A percentile compares a stretch with the other conserved stretches of the same genome.
Evolutionary conservation across 2,329 filamentous ascomycete genomes (phyloP).

Genomic region (Akanthomyces dipterigenus): DNA sequence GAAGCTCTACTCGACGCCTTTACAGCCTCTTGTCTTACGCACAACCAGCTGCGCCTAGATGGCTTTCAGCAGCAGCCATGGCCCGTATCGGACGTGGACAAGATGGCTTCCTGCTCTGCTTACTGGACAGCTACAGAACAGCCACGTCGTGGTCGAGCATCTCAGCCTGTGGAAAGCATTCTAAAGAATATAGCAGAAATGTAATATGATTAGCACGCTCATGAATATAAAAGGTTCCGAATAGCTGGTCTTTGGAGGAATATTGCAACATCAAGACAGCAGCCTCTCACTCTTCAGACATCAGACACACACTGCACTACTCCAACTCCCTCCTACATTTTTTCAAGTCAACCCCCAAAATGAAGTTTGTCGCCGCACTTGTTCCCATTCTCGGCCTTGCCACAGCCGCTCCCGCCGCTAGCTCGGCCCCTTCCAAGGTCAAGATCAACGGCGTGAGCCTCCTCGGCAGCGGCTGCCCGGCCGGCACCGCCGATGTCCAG

Average conservation of each 20-base stretch:
- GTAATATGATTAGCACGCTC: not conserved
- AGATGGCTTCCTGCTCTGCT: not conserved
- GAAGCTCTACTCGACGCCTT: not conserved
- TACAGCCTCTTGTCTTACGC: conserved; percentile 6
- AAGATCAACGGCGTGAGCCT: conserved; percentile 18
- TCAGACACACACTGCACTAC: not conserved
- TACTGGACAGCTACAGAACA: not conserved
- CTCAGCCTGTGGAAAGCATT: not conserved
- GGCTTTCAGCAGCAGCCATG: conserved; percentile 6
- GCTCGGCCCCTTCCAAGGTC: conserved; percentile 12
- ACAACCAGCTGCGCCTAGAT: not conserved
- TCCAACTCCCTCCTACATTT: not conserved
- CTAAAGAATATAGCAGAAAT: not conserved
- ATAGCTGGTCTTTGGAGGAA: not conserved
- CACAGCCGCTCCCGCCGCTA: not conserved
- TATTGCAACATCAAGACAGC: not conserved
- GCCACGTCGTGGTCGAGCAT: not conserved
- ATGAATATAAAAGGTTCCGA: not conserved
- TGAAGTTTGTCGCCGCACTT: not conserved
- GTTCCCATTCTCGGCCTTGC: conserved; percentile 9
- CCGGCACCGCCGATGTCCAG: conserved; percentile 19
- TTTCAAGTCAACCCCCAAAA: not conserved
- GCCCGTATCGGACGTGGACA: not conserved
- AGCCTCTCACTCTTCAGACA: not conserved
- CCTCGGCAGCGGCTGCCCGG: conserved; percentile 21